These are phyloP conservation scores for Penicillium paxilli DNA, from an alignment of 495 filamentous ascomycete species.

Conservation along the genomic window DNA sequence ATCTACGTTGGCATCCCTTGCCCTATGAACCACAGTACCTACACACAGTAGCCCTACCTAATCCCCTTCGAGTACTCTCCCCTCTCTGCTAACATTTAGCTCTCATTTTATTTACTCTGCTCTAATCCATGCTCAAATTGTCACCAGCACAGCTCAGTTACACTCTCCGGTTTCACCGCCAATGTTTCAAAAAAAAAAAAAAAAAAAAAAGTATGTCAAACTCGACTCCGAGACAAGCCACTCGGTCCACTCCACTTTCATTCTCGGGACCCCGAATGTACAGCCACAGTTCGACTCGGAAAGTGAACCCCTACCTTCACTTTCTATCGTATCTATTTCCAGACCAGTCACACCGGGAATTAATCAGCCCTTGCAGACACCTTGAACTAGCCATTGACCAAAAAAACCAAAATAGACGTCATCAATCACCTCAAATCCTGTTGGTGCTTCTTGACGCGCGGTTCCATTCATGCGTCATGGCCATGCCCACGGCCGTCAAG, in stretches of 20 bases:
- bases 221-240: not conserved
- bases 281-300: slow-evolving; percentile 8
- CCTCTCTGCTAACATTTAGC: not conserved
- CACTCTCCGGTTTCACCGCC: not conserved
- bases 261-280: slow-evolving; percentile 4
- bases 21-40: not conserved
- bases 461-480: not conserved
- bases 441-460: not conserved
- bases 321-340: not conserved
- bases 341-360: too few relatives aligned
- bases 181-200: not conserved
- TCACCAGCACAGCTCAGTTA: not conserved
- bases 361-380: not conserved
- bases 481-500: not conserved
- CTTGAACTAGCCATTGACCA: not conserved
- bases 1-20: not conserved
- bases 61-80: too few relatives aligned
- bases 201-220: not conserved
- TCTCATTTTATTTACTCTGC: not conserved
- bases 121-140: not conserved
- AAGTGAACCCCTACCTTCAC: not conserved
- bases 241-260: not conserved
- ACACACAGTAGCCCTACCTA: too few relatives aligned
- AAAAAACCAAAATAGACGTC: not conserved
- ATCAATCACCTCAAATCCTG: not conserved